phyloP scores from a whole-genome alignment of 2,329 filamentous ascomycete species.

The Bretziella fagacearum region DNA sequence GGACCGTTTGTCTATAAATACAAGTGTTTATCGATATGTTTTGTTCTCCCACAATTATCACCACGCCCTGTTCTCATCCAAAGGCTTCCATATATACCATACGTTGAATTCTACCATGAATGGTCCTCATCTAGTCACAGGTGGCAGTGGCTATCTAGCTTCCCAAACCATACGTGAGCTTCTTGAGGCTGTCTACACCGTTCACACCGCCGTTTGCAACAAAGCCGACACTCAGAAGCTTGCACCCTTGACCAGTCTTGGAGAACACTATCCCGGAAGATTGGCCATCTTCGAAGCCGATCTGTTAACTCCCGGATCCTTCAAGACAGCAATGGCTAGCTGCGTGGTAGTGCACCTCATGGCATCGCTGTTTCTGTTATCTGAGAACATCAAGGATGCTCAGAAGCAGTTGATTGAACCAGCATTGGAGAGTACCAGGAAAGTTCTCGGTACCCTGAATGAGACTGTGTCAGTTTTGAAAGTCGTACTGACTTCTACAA shows the following conservation, averaged over 20 bases:
- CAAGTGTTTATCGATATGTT: too few relatives aligned
- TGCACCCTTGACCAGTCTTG: conserved; percentile 16
- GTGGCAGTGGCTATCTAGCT: conserved; percentile 18
- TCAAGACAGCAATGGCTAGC: conserved; percentile 19
- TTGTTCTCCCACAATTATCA: too few relatives aligned
- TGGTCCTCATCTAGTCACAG: conserved; percentile 17
- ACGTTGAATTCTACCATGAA: too few relatives aligned
- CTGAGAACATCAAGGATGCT: conserved; percentile 11
- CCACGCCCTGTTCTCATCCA: too few relatives aligned
- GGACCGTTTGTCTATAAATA: too few relatives aligned
- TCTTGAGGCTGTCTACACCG: conserved; percentile 15
- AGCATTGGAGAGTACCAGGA: conserved; percentile 16
- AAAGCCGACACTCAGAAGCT: conserved; percentile 14
- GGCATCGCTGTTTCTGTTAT: conserved; percentile 21
- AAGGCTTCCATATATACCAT: too few relatives aligned
- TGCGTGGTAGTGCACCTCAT: conserved; percentile 22
- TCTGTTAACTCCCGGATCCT: conserved; percentile 19
- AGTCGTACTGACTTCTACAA: conserved; percentile 16
- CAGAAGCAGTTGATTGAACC: conserved; percentile 16
- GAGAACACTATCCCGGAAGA: conserved; percentile 14
- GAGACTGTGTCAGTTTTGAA: conserved; percentile 15
- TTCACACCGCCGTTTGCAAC: conserved; percentile 16
- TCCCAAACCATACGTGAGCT: conserved; percentile 17
- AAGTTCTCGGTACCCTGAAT: conserved; percentile 15
- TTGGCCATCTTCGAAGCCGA: conserved; percentile 20